Evolutionary conservation across 805 yeast genomes (phyloP).

Genomic region (Wickerhamomyces chaumierensis): DNA sequence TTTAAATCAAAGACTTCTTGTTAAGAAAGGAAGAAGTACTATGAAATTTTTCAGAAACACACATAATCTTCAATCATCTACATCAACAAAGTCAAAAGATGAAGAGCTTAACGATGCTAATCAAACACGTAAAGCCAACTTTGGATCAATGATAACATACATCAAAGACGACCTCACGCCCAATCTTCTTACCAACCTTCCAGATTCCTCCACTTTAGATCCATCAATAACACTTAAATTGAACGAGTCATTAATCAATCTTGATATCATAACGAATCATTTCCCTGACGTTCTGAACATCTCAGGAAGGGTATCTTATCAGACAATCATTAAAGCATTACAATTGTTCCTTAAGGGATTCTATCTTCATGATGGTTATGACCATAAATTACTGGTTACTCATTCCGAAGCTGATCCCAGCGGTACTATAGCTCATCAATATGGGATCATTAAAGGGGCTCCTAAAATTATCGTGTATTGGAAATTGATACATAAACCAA

Average conservation of each 20-base stretch:
- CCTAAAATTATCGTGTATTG: slow-evolving; percentile 44
- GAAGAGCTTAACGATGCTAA: no score
- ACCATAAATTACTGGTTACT: slow-evolving; percentile 37
- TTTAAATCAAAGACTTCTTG: no score
- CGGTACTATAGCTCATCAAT: slow-evolving; percentile 1
- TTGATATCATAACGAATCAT: neutral
- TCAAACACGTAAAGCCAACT: neutral
- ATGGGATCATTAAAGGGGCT: slow-evolving; percentile 16
- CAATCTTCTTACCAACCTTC: neutral
- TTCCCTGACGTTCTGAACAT: slow-evolving; percentile 15
- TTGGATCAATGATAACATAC: neutral
- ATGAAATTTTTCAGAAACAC: neutral
- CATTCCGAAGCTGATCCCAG: slow-evolving; percentile 12
- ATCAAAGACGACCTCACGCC: neutral
- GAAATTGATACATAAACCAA: slow-evolving; percentile 26
- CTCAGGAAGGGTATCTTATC: slow-evolving; percentile 44
- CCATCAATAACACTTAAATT: neutral
- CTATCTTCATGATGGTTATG: slow-evolving; percentile 33
- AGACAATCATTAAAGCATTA: slow-evolving; percentile 44
- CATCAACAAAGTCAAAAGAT: neutral
- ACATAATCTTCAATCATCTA: neutral
- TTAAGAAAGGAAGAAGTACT: no score
- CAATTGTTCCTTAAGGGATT: slow-evolving; percentile 43
- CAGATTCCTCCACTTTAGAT: neutral
- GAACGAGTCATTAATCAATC: neutral